phyloP scores from a whole-genome alignment of 2,329 filamentous ascomycete species.

The Sclerotinia spermophila region DNA sequence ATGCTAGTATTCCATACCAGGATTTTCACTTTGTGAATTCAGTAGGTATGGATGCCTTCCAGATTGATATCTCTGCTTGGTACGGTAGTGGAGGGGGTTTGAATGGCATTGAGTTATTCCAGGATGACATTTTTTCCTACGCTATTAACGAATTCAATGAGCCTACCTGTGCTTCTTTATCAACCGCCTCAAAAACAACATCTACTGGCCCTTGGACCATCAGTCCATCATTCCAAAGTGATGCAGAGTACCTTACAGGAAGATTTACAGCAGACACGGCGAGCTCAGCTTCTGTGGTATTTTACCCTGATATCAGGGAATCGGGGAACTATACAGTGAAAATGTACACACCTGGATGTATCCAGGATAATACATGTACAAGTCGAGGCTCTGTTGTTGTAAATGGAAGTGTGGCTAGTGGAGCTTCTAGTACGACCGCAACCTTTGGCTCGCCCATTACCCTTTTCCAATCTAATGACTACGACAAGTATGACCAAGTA shows the following conservation, averaged over 20 bases:
- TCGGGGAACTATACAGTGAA: constrained; percentile 90
- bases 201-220: constrained; percentile 70
- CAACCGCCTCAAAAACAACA: constrained; percentile 63
- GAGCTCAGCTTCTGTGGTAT: constrained; percentile 66
- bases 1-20: constrained; percentile 64
- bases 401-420: constrained; percentile 63
- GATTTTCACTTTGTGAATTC: constrained; percentile 88
- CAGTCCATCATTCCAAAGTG: constrained; percentile 64
- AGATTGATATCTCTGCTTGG: constrained; percentile 80
- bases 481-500: constrained; percentile 93
- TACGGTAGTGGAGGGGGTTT: constrained; percentile 84
- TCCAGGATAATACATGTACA: constrained; percentile 71
- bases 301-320: constrained; percentile 78
- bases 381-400: constrained; percentile 79
- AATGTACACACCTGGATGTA: constrained; percentile 88
- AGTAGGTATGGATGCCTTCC: constrained; percentile 84
- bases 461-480: constrained; percentile 88
- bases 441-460: constrained; percentile 44
- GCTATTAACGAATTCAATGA: constrained; percentile 87
- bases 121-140: constrained; percentile 80
- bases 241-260: constrained; percentile 72
- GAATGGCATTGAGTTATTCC: constrained; percentile 79
- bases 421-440: constrained; percentile 46
- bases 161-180: constrained; percentile 67
- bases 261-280: constrained; percentile 47